Conservation (phyloP, 257 asterid species). For the Buddleja alternifolia region DNA sequence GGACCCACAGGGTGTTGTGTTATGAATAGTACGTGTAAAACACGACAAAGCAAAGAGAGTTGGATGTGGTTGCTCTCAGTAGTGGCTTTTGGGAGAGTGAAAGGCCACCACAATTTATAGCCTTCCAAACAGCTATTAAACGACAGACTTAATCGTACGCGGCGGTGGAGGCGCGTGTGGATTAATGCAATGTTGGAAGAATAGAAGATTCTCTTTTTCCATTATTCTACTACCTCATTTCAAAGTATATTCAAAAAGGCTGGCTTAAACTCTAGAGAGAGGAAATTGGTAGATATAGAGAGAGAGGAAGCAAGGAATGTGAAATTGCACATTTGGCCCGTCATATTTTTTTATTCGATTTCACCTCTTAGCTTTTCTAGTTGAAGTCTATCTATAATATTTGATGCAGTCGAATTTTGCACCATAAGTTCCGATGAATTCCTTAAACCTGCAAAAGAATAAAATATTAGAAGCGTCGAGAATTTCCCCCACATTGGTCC, state of each 20-base stretch:
- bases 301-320: not conserved
- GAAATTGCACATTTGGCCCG: constrained; percentile 14
- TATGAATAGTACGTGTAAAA: constrained; percentile 6
- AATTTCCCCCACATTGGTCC: no score
- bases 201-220: constrained; percentile 15
- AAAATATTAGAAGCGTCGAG: no score
- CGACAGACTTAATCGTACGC: constrained; percentile 28
- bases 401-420: no score
- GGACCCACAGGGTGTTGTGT: not conserved
- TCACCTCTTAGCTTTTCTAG: not conserved
- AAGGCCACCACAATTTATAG: constrained; percentile 25
- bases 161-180: not conserved
- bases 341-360: not conserved
- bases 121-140: constrained; percentile 18
- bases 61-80: not conserved
- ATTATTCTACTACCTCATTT: constrained; percentile 28
- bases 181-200: constrained; percentile 20
- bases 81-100: constrained; percentile 17
- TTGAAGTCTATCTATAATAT: not conserved
- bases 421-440: no score
- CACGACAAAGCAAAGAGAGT: not conserved
- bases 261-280: no score
- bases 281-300: not conserved
- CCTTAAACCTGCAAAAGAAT: no score
- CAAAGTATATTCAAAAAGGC: constrained; percentile 32